Base-by-base conservation (phyloP, 2,329 filamentous ascomycete species). In the Seiridium unicorne region DNA sequence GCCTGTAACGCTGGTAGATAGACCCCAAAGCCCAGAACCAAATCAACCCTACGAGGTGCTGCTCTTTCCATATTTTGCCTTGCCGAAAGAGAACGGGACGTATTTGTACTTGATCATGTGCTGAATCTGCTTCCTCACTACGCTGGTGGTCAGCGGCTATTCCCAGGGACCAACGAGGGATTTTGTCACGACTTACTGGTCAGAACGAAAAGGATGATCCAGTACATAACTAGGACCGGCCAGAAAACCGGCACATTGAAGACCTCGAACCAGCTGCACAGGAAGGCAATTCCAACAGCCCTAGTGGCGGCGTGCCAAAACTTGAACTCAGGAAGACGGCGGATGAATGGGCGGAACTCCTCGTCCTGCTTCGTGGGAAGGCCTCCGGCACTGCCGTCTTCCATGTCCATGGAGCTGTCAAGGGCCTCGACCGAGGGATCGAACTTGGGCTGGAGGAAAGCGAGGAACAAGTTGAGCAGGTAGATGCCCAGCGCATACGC, bases 71-170 rank as follows among this genome's bases (percentile, higher is more conserved):
- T 95, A 96, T 73, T 86, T 88, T 65, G 91, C 84, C 86, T 97
- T 97, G 77, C 93, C 93, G 66, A 96, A 87, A 46, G 91, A 89
- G 80, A 97, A 97, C 46, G 93, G 93, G 36, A 97, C 93, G 74
- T 97, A 99, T 79, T 94, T 92, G 82, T 98, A 99, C 83, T 98
- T 99, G 85, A 99, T 94, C 95, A 99, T 99, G 81, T 98, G 95
- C 81, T 99, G 95, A 69, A 99, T 99, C 81, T 99, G 95, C 83
- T 95, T 92, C 78, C 95, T 88, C 95, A 99, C 93, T 96, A 69
- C 42, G 7, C 26, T 9, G 13, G 11, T 47, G 32, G 26, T 47
- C 32, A 36, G 32, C 13, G 7, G 4, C 13, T 10, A 8, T 31
- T 35, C 31, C 51, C 57, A 32, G 26, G 47, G 10, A 31, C 32